Base-by-base conservation (phyloP, 768 basidiomycete genomes). In the Rhodotorula graminis region DNA sequence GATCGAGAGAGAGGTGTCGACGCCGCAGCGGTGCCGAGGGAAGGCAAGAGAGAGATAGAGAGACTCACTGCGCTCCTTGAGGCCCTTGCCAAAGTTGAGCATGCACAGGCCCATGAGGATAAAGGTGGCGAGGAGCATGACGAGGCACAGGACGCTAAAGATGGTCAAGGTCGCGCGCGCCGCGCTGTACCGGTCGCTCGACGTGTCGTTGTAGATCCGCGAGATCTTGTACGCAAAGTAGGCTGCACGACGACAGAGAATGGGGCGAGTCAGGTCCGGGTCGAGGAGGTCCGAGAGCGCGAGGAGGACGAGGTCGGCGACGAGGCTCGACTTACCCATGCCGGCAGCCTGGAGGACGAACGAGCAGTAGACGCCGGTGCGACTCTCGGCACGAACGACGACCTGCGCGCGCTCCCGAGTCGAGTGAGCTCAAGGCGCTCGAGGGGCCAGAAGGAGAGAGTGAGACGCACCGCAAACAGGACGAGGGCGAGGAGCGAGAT, bases 191-290 rank as follows among this genome's bases (percentile, higher is more conserved):
- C 74, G 67, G 15, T 63, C 64, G 23, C 40, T 50, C 27, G 64
- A 60, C 3, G 37, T 10, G 2, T 7, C 11, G 21, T 33, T 37
- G 40, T 64, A 76, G 62, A 76, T 76, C 7, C 75, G 61, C 10
- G 64, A 57, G 47, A 76, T 49, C 46, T 76, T 76, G 67, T 40
- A 76, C 27, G 70, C 52, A 23, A 76, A 76, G 58, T 76, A 76
- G 16, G 65, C 69, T 69, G 56, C 16, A 11, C 1, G 31, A 14
- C 18, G 37, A 58, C n/a, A 19, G 47, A 4, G 33, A 14, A 18
- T 55, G n/a, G 16, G 21, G 37, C 5, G 37, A 4, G 37, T 37
- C 25, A 27, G 5, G 16, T 18, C 37, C 5, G 9, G 37, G 37
- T 37, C 37, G 58, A 15, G 9, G n/a, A 8, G 19, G 63, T 9